These are phyloP conservation scores for Chlamydomonas asymmetrica DNA, from an alignment of 139 green algal species.

Conservation along the genomic window DNA sequence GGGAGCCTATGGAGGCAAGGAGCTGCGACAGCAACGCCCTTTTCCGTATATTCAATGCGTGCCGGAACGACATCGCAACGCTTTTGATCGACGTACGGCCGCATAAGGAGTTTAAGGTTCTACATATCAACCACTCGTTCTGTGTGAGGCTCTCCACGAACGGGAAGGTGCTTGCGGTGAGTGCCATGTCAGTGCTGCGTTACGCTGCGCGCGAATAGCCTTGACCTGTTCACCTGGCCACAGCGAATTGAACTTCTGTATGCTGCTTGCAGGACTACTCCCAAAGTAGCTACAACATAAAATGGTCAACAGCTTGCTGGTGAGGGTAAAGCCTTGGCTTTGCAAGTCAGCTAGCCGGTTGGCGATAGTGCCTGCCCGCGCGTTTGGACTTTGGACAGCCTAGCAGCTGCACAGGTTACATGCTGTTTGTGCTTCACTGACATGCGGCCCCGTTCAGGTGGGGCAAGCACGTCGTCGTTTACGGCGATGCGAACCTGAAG, in stretches of 20 bases:
- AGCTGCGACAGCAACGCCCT: constrained; percentile 43
- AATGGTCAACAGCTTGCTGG: constrained; percentile 51
- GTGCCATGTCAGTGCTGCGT: neutral
- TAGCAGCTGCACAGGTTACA: neutral
- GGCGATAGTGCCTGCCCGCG: constrained; percentile 24
- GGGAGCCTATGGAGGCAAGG: constrained; percentile 52
- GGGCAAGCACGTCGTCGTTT: constrained; percentile 63
- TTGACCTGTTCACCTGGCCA: neutral
- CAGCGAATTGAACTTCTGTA: neutral
- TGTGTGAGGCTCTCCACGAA: constrained; percentile 54
- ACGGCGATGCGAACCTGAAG: constrained; percentile 58
- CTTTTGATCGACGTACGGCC: constrained; percentile 60
- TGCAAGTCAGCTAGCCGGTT: neutral
- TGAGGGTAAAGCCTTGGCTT: neutral
- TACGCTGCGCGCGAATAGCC: neutral
- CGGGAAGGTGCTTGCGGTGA: constrained; percentile 55
- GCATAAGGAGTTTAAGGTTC: constrained; percentile 58
- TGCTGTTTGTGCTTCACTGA: neutral
- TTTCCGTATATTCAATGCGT: constrained; percentile 63
- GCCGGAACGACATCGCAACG: constrained; percentile 46
- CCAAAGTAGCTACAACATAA: constrained; percentile 40
- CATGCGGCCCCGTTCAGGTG: constrained; percentile 49
- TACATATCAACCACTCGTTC: constrained; percentile 54
- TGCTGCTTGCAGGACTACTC: constrained; percentile 48
- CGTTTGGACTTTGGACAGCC: constrained; percentile 7